Evolutionary conservation across 768 basidiomycete species (phyloP).

Genomic region (Lactarius quietus): DNA sequence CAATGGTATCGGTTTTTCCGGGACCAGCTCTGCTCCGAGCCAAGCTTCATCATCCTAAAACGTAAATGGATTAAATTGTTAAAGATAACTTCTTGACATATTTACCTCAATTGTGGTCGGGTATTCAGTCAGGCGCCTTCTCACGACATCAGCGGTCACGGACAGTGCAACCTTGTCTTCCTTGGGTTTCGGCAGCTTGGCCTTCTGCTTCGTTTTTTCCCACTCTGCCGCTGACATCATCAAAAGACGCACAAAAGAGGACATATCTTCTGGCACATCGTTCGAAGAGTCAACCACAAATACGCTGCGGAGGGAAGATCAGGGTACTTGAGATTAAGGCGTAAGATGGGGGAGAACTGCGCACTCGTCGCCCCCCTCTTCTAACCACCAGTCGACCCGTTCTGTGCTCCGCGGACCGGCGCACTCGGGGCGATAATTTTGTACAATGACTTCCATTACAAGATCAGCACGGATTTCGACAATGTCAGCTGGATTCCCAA

Average conservation of each 20-base stretch:
- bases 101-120: constrained; percentile 56
- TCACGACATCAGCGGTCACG: constrained; percentile 48
- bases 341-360: constrained; percentile 29
- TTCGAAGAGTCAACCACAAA: constrained; percentile 53
- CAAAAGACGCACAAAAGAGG: constrained; percentile 65
- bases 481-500: constrained; percentile 77
- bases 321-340: neutral
- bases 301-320: constrained; percentile 39
- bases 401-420: constrained; percentile 35
- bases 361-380: constrained; percentile 87
- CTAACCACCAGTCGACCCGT: constrained; percentile 92
- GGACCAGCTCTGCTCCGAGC: constrained; percentile 28
- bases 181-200: constrained; percentile 72
- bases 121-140: constrained; percentile 52
- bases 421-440: constrained; percentile 5
- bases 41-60: constrained; percentile 51
- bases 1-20: constrained; percentile 30
- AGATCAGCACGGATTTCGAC: constrained; percentile 74
- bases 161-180: constrained; percentile 45
- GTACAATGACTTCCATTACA: constrained; percentile 44
- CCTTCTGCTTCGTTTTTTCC: constrained; percentile 54
- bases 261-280: constrained; percentile 51
- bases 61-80: neutral
- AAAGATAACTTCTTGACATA: constrained; percentile 10
- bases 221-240: constrained; percentile 55